Conservation (phyloP, 2,329 filamentous ascomycete genomes). For the Neoarthrinium moseri region DNA sequence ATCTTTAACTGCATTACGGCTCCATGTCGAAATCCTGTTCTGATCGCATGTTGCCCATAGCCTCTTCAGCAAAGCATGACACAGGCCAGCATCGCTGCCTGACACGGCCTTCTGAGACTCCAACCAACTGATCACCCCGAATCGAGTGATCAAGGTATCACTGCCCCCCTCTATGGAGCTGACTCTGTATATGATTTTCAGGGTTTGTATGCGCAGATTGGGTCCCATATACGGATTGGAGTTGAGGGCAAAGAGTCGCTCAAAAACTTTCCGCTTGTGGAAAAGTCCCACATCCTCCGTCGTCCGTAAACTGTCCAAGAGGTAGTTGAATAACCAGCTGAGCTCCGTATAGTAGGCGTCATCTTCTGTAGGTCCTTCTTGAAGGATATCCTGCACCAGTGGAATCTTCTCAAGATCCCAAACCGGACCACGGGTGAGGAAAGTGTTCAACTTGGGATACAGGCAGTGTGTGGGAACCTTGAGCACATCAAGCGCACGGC, state of each 20-base stretch:
- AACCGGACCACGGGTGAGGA: slow-evolving; percentile 72
- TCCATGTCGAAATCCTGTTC: slow-evolving; percentile 28
- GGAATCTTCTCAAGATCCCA: slow-evolving; percentile 77
- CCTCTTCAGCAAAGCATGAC: slow-evolving; percentile 22
- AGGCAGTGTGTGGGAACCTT: slow-evolving; percentile 76
- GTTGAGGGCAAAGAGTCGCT: slow-evolving; percentile 42
- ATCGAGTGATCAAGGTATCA: slow-evolving; percentile 30
- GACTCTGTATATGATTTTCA: slow-evolving; percentile 26
- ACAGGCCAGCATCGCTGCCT: slow-evolving; percentile 19
- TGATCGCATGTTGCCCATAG: slow-evolving; percentile 30
- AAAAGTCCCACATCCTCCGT: slow-evolving; percentile 27
- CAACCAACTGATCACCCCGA: slow-evolving; percentile 28
- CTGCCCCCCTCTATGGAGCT: slow-evolving; percentile 28
- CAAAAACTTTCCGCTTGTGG: slow-evolving; percentile 44
- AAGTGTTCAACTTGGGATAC: slow-evolving; percentile 83
- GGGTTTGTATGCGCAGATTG: slow-evolving; percentile 23
- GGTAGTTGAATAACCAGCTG: slow-evolving; percentile 29
- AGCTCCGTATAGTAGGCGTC: slow-evolving; percentile 29
- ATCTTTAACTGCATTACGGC: slow-evolving; percentile 23
- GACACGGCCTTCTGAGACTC: slow-evolving; percentile 21
- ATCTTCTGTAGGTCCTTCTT: slow-evolving; percentile 42
- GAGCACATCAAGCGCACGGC: slow-evolving; percentile 67
- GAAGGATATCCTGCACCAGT: slow-evolving; percentile 62
- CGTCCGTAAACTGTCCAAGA: slow-evolving; percentile 27
- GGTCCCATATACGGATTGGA: slow-evolving; percentile 26